Evolutionary conservation across 108 stramenopile genomes (phyloP), one percentile per base, ranked within the genome.

Genomic region (Thalassiosira profunda): DNA sequence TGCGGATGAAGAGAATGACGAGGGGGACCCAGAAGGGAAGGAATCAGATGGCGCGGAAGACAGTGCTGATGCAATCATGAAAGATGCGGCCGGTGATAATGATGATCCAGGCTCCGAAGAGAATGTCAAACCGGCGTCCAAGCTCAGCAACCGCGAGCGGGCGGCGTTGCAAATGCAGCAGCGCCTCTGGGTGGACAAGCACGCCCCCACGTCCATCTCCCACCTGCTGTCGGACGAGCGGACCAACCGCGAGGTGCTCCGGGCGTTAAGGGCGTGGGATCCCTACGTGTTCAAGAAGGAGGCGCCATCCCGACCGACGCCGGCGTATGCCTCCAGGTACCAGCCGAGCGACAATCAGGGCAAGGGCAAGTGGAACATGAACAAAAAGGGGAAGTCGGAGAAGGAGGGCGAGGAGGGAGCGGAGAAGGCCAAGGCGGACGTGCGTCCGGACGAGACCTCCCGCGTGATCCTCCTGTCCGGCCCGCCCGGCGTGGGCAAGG

Each of bases 401-500:
- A 36, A 68, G 8, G 41, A 26, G 24, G 26, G 25, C 1, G 35
- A 64, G 36, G 54, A 58, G 23, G 17, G 17, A 10, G 12, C 9
- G 15, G 2, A 28, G 47, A 73, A 71, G 26, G 43, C 40, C 11
- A 63, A 66, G 34, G 34, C 53, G 20, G 97, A 96, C 66, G 55
- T 79, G 33, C 84, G 94, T 14, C 93, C 94, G 0, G 84, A 87
- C 46, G 78, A 85, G 38, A 47, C 65, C 40, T 53, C 73, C 24
- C 69, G 93, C 15, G 91, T 97, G 15, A 90, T 99, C 64, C 70
- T 99, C 57, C 85, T 99, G 4, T 83, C 86, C 25, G 96, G 89
- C 7, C 94, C 97, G 12, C 96, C 99, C 2, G 99, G 99, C 7
- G 91, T 92, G 4, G 99, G 99, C 21, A 99, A n/a, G n/a, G n/a